These are phyloP conservation scores for Rhodomyrtus psidioides DNA, from an alignment of 441 rosid genomes.

Conservation along the genomic window DNA sequence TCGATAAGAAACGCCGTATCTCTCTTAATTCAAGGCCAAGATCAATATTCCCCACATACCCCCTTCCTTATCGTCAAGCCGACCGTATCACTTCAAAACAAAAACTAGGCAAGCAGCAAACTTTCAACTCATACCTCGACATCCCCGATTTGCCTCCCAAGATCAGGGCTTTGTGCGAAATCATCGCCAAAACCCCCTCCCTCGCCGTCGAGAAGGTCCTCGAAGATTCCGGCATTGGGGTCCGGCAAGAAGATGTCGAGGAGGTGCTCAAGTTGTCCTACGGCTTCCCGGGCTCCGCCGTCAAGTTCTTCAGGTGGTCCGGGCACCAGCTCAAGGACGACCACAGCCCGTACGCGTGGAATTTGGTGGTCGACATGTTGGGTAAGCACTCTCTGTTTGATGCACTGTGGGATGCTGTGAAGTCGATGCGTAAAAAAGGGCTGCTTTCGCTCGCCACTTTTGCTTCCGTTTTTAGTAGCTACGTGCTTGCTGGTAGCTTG, in stretches of 20 bases:
- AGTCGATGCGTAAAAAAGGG: constrained; percentile 36
- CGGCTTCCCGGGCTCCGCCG: constrained; percentile 38
- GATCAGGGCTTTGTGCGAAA: constrained; percentile 31
- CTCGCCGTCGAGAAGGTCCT: constrained; percentile 28
- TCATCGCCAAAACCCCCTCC: constrained; percentile 42
- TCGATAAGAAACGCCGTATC: neutral
- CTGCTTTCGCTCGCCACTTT: constrained; percentile 54
- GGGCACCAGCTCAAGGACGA: constrained; percentile 31
- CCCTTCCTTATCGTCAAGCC: neutral
- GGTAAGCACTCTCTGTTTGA: constrained; percentile 54
- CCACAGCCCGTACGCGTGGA: constrained; percentile 65
- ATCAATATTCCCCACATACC: neutral
- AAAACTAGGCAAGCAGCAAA: constrained; percentile 1
- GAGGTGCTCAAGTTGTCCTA: constrained; percentile 49
- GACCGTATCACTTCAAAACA: neutral
- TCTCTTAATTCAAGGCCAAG: neutral
- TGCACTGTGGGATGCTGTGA: constrained; percentile 63
- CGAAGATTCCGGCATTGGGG: constrained; percentile 25
- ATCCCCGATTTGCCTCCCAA: constrained; percentile 28
- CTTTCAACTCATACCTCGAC: constrained; percentile 30
- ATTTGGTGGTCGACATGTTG: constrained; percentile 51
- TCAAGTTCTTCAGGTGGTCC: constrained; percentile 66
- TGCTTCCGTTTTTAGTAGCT: constrained; percentile 58
- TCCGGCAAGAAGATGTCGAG: constrained; percentile 38
- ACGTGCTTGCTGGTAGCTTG: constrained; percentile 30